A percentile compares a stretch with the other conserved stretches of the same genome.
Conservation (phyloP, 352 stramenopile genomes). For the Blastocystis sp. region DNA sequence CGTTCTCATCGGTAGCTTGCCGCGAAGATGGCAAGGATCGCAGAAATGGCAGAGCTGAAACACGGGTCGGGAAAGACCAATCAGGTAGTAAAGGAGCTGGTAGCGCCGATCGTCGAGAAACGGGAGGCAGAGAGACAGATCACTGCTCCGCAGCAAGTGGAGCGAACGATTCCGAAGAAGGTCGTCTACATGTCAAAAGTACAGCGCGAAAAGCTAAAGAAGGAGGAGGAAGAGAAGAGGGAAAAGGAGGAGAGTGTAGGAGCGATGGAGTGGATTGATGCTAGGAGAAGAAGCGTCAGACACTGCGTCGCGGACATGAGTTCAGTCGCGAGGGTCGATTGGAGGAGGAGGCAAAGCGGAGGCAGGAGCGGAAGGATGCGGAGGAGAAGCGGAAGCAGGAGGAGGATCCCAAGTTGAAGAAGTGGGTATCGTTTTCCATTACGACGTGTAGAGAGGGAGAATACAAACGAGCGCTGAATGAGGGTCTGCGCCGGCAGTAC, state of each 20-base stretch:
- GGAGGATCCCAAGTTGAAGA: constrained; percentile 61
- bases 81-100: constrained; percentile 6
- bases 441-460: constrained; percentile 8
- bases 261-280: neutral
- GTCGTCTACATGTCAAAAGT: constrained; percentile 31
- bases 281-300: neutral
- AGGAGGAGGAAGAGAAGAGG: constrained; percentile 5
- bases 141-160: neutral
- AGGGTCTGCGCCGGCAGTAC: constrained; percentile 74
- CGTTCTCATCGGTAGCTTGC: constrained; percentile 7
- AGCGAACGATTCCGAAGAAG: neutral
- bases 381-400: constrained; percentile 60
- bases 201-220: constrained; percentile 39
- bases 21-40: constrained; percentile 44
- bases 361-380: constrained; percentile 63
- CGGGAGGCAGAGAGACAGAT: neutral
- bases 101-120: neutral
- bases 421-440: neutral
- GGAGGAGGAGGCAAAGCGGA: constrained; percentile 54
- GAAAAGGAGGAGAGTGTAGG: constrained; percentile 9
- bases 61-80: neutral
- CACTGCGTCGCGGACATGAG: neutral
- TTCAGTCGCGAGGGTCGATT: constrained; percentile 14
- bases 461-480: neutral
- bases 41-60: constrained; percentile 37